Evolutionary conservation across 169 alveolate genomes (phyloP), one percentile per base, ranked within the genome.

Genomic region (Plasmodium malariae): DNA sequence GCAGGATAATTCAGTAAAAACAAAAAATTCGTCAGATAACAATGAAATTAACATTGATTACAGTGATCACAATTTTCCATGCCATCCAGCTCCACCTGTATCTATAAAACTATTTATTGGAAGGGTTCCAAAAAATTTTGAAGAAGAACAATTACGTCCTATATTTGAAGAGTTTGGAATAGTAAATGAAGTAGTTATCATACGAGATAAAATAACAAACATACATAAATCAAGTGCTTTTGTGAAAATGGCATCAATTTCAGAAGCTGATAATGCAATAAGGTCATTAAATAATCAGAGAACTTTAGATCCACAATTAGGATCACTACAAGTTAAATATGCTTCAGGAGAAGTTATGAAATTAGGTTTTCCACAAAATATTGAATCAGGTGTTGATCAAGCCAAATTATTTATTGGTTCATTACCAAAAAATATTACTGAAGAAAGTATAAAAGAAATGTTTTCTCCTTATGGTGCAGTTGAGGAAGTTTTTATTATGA

Each of bases 81-180:
- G 96, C 55, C 89, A 94, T 74, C 98, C 98, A 24, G 98, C 98
- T 24, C 98, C 98, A n/a, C 96, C 97, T 28, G 97, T 95, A 21
- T 97, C 95, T 68, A 95, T 97, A 71, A 96, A 96, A 93, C 91
- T 97, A 30, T 97, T 97, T 59, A 96, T 96, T 36, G 98, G 98
- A 30, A 78, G 98, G 14, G 95, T 97, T 9, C 98, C 98, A 4
- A 95, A 88, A 72, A 87, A 92, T 40, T 69, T 92, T 60, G 96
- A 94, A 80, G 98, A 96, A 68, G 90, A 93, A 34, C 97, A 93
- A 19, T 65, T 97, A 48, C 73, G 96, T 14, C 92, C 92, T 11
- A 68, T 96, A 74, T 97, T 97, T 85, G 96, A 94, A 74, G 96
- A 93, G 49, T 97, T 92, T 74, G 98, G 98, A 4, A 73, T 70